Evolutionary conservation across 2,329 filamentous ascomycete genomes (phyloP).

Genomic region (Microdochium paspali): DNA sequence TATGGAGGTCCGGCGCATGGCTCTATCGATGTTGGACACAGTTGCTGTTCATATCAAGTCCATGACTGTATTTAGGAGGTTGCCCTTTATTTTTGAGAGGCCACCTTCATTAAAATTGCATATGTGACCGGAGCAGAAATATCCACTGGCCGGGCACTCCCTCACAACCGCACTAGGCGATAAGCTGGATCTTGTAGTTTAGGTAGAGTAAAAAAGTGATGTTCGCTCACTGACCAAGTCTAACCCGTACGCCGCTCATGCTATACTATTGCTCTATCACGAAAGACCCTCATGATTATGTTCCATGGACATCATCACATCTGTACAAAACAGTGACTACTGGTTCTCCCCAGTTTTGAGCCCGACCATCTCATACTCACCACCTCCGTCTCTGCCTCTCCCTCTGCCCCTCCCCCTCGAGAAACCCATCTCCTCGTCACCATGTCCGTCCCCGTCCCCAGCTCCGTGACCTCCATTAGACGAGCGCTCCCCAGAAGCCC

Average conservation of each 20-base stretch:
- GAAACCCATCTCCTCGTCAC: conserved; percentile 40
- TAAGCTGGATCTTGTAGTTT: too few relatives aligned
- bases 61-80: too few relatives aligned
- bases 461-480: conserved; percentile 6
- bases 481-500: conserved; percentile 15
- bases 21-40: too few relatives aligned
- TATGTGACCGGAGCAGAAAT: too few relatives aligned
- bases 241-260: background rate
- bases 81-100: too few relatives aligned
- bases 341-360: conserved; percentile 26
- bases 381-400: conserved; percentile 42
- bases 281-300: background rate
- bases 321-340: too few relatives aligned
- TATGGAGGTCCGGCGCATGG: too few relatives aligned
- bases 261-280: background rate
- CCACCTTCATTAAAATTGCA: too few relatives aligned
- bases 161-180: too few relatives aligned
- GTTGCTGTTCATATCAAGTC: too few relatives aligned
- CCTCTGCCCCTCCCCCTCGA: conserved; percentile 39
- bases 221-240: background rate
- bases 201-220: conserved; percentile 1
- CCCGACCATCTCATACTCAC: conserved; percentile 58
- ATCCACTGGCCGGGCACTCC: too few relatives aligned
- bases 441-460: conserved; percentile 12
- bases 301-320: background rate